Evolutionary conservation across 2,329 filamentous ascomycete species (phyloP), one percentile per base, ranked within the genome.

Genomic region (Fusarium poae): DNA sequence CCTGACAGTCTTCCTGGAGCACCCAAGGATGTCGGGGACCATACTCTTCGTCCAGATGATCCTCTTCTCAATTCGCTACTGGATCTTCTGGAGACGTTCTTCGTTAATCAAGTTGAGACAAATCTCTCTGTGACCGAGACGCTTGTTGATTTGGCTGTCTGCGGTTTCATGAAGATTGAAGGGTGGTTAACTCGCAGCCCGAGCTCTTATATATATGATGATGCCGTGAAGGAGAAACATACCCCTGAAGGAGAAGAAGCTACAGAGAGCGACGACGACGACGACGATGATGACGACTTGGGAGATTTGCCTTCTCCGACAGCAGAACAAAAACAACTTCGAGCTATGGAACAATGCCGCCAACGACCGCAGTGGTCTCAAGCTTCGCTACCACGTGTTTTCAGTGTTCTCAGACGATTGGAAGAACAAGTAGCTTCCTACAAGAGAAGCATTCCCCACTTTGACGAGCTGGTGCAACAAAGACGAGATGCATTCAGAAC

Each of bases 101-200:
- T 97, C 72, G 86, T 92, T 7, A 99, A 99, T 73, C 91, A 93
- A 4, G 89, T 98, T 4, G 93, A 97, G 72, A 94, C 92, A 4
- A 99, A 99, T 72, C 82, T 99, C 5, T 92, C 91, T 0, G 84
- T 97, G 3, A 98, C 95, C 0, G 92, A 97, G 73, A 87, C 92
- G 1, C 84, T 98, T 43, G 87, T 97, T 29, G 91, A 93, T 69
- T 83, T 99, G 40, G 92, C 92, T 13, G 89, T 92, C 1, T 98
- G 96, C 72, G 92, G 93, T 8, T 92, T 92, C 67, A 91, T 97
- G 75, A 89, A 90, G 21, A 85, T 97, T 15, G 93, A 97, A 75
- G 92, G 92, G n/a, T 99, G 96, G 95, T 82, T 98, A 30, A 83
- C 95, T 8, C 89, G 93, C 18, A 88, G 91, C 54, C 91, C 92